Base-by-base conservation (phyloP, 1,139 yeast genomes). In the Hansenula lynferdii region DNA sequence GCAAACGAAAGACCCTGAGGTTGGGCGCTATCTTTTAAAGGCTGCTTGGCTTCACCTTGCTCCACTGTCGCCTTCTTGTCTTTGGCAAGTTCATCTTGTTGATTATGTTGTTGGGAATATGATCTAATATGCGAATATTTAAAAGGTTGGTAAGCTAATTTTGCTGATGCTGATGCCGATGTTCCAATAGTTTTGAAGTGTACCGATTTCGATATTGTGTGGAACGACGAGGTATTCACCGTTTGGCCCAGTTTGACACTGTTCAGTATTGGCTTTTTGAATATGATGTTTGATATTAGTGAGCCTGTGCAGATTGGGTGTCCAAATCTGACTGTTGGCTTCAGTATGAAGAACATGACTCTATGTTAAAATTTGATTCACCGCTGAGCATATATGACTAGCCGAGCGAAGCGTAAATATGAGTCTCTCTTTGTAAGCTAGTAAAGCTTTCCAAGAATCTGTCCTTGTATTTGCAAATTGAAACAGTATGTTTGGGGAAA, bases 1-100 rank as follows among this genome's bases (percentile, higher is more conserved):
- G 72, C 71, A 3, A 70, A 65, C 14, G 31, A n/a, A 10, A 14
- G 10, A 8, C 16, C 11, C 12, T 15, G 15, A 12, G 14, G 26
- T 24, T 24, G 26, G 8, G 25, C n/a, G n/a, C n/a, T 23, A 10
- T 23, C n/a, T 23, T 23, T 11, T 23, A 5, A 10, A 5, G 14
- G 5, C 11, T 28, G 35, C 12, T 30, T 23, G 21, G 35, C 15
- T 29, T 37, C 21, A n/a, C 21, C 14, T 12, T 31, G 22, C 11
- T 29, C 28, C 8, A 16, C 34, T 8, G 16, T 12, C 15, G 36
- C 12, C n/a, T 24, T 24, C n/a, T n/a, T n/a, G n/a, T n/a, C n/a
- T n/a, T n/a, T n/a, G n/a, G n/a, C n/a, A n/a, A n/a, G n/a, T n/a
- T n/a, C n/a, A n/a, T n/a, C n/a, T n/a, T n/a, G n/a, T n/a, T n/a